Percentiles rank a stretch among this genome's conserved stretches.
Evolutionary conservation across 1,284 basidiomycete genomes (phyloP).

Genomic region (Somion occarium): DNA sequence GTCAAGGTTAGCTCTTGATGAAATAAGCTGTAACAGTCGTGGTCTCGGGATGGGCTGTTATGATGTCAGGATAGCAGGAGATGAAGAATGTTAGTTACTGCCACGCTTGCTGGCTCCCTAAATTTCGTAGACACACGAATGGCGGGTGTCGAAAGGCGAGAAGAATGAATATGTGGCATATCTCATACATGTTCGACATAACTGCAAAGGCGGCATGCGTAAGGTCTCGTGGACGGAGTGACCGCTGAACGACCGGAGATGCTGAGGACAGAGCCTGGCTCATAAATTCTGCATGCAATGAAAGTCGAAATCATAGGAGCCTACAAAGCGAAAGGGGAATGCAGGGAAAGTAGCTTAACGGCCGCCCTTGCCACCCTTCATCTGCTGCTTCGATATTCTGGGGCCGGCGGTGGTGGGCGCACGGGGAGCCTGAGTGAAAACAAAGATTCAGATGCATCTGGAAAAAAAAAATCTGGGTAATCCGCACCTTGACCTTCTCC

Average conservation of each 20-base stretch:
- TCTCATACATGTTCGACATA: background rate
- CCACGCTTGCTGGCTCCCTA: no score
- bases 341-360: constrained; percentile 37
- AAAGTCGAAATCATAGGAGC: constrained; percentile 6
- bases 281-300: constrained; percentile 14
- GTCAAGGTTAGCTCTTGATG: no score
- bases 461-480: constrained; percentile 5
- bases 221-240: background rate
- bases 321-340: constrained; percentile 3
- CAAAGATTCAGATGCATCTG: constrained; percentile 11
- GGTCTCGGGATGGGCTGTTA: no score
- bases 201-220: background rate
- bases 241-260: background rate
- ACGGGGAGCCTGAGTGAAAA: constrained; percentile 40
- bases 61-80: no score
- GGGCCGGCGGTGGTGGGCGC: constrained; percentile 56
- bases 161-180: background rate
- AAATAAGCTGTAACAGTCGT: no score
- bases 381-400: constrained; percentile 93
- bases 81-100: no score
- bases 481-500: constrained; percentile 65
- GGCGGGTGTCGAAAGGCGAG: no score
- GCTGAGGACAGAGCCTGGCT: constrained; percentile 17
- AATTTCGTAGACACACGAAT: no score
- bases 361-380: constrained; percentile 85